Evolutionary conservation across 1,284 basidiomycete genomes (phyloP), one percentile per base, ranked within the genome.

Genomic region (Trametes hirsuta): DNA sequence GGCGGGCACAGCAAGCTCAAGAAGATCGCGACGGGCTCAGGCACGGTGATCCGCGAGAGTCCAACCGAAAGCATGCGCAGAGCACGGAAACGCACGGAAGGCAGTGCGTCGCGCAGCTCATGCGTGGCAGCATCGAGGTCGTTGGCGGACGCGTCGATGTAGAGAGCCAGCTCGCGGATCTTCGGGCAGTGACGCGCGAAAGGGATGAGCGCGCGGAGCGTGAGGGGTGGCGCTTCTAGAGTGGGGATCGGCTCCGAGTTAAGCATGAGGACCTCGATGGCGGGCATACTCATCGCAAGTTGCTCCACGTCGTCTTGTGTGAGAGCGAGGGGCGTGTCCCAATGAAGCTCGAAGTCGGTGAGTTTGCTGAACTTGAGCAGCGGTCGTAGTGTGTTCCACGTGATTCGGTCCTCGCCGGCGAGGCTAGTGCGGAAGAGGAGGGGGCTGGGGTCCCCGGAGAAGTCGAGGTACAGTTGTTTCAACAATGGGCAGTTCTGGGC

Each of bases 101-200:
- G 64, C 37, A 41, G 36, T n/a, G 69, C 64, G 5, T 50, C 22
- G 35, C 37, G 30, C 30, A 65, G 49, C 30, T 48, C 53, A 18
- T 59, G 51, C 2, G 53, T 52, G 42, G 62, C 53, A 21, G 62
- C 63, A 48, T 68, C 66, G 65, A 73, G 55, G 49, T 69, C 69
- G 0, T 62, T 58, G n/a, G 67, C 59, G 9, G 72, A 69, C 2
- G 78, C 76, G 61, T 81, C 68, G 56, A 87, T 51, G 70, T 82
- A 87, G 6, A 88, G 71, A 1, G 82, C 82, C n/a, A 88, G 78
- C 42, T 75, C 68, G 12, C 62, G 73, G 6, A 88, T 70, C 6
- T 78, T 77, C 0, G 80, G 82, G 59, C 86, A 88, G 65, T 84
- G 78, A 14, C 67, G 68, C 0, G 84, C 83, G 67, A 88, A 82